These are phyloP conservation scores for Sparassis latifolia DNA, from an alignment of 1,284 basidiomycete species.

Conservation along the genomic window DNA sequence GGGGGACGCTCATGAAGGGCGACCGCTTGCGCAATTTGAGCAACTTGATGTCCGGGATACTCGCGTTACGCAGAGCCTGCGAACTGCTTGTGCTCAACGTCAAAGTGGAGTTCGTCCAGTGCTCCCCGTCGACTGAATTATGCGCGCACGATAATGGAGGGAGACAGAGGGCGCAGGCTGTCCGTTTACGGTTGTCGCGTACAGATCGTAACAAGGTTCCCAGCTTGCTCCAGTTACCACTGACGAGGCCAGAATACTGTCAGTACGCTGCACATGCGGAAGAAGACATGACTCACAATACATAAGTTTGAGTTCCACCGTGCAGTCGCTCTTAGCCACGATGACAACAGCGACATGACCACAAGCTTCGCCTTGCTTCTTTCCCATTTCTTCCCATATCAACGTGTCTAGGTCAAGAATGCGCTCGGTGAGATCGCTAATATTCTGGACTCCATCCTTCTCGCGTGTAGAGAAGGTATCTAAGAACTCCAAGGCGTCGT, in stretches of 20 bases:
- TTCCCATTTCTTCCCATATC: not conserved
- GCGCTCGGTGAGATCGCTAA: not conserved
- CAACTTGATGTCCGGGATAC: not conserved
- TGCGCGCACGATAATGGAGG: slow-evolving; percentile 48
- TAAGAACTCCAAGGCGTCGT: not conserved
- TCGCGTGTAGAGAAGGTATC: not conserved
- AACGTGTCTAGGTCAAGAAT: not conserved
- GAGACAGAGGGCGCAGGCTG: slow-evolving; percentile 37
- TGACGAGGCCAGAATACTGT: not conserved
- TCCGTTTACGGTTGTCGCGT: slow-evolving; percentile 39
- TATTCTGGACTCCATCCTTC: not conserved
- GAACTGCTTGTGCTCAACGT: not conserved
- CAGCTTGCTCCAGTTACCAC: slow-evolving; percentile 40
- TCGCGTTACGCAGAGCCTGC: not conserved
- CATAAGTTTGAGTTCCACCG: not conserved
- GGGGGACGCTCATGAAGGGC: too few species aligned
- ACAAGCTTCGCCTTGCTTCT: not conserved
- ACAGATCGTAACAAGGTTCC: slow-evolving; percentile 51
- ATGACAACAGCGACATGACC: not conserved
- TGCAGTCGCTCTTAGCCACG: not conserved
- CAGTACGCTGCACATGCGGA: not conserved
- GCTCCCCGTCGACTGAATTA: slow-evolving; percentile 52
- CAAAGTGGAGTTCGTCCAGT: slow-evolving; percentile 37
- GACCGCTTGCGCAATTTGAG: not conserved
- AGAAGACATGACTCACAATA: not conserved